Percentiles rank a stretch among this genome's conserved stretches.
These are phyloP conservation scores for Trametes cinnabarina DNA, from an alignment of 768 basidiomycete genomes.

Conservation along the genomic window DNA sequence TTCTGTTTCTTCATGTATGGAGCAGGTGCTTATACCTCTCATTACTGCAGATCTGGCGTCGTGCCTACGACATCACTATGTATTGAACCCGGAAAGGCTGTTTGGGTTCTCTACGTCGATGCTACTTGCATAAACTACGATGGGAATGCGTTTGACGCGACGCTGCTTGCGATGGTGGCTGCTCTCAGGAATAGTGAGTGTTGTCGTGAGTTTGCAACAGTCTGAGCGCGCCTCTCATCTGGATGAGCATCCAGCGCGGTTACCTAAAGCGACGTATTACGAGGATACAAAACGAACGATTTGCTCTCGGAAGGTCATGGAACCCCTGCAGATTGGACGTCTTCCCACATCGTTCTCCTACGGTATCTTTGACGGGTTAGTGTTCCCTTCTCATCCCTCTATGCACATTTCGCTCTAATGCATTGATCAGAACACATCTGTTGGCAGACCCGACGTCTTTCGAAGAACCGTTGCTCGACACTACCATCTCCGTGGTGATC, in stretches of 20 bases:
- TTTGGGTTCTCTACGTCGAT: slow-evolving; percentile 94
- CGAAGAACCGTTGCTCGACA: slow-evolving; percentile 83
- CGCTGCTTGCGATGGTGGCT: slow-evolving; percentile 81
- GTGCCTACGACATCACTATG: slow-evolving; percentile 68
- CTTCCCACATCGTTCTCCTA: slow-evolving; percentile 60
- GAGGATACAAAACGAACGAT: slow-evolving; percentile 61
- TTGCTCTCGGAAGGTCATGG: slow-evolving; percentile 52
- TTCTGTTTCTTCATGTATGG: slow-evolving; percentile 12
- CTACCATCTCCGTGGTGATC: slow-evolving; percentile 62
- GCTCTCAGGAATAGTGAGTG: slow-evolving; percentile 81
- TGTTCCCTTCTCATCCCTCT: slow-evolving; percentile 7
- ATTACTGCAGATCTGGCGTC: slow-evolving; percentile 56
- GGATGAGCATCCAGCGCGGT: slow-evolving; percentile 44
- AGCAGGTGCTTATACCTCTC: not conserved
- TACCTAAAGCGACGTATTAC: slow-evolving; percentile 72
- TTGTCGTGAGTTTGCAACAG: not conserved
- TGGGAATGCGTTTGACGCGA: slow-evolving; percentile 92
- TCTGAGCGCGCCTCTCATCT: not conserved
- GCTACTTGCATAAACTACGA: slow-evolving; percentile 96
- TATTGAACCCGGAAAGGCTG: slow-evolving; percentile 78
- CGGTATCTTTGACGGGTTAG: slow-evolving; percentile 81
- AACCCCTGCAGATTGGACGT: slow-evolving; percentile 47
- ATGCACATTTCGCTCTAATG: not conserved
- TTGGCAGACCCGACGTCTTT: slow-evolving; percentile 87
- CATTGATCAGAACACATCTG: slow-evolving; percentile 49